These are phyloP conservation scores for Tephrocybe sp. DNA, from an alignment of 768 basidiomycete species.

Conservation along the genomic window DNA sequence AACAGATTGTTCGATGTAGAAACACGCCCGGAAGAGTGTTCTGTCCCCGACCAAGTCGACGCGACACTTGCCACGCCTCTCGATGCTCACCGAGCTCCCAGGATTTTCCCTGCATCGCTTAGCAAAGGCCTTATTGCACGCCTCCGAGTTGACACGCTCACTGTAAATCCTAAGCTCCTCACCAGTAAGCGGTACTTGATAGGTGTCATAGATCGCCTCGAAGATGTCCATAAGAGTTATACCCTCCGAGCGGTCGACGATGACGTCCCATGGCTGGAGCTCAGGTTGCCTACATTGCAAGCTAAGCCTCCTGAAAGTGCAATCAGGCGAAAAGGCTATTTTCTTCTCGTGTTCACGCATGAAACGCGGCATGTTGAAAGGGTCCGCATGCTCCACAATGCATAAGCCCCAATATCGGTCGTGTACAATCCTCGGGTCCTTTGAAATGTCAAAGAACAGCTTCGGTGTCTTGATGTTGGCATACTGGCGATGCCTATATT, in stretches of 20 bases:
- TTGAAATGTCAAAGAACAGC: slow-evolving; percentile 11
- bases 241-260: slow-evolving; percentile 40
- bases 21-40: slow-evolving; percentile 54
- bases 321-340: slow-evolving; percentile 15
- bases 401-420: slow-evolving; percentile 5
- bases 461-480: slow-evolving; percentile 5
- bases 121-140: slow-evolving; percentile 42
- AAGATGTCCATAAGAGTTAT: slow-evolving; percentile 61
- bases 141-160: slow-evolving; percentile 27
- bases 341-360: slow-evolving; percentile 39
- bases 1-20: slow-evolving; percentile 24
- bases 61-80: slow-evolving; percentile 50
- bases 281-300: slow-evolving; percentile 43
- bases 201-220: slow-evolving; percentile 52
- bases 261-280: slow-evolving; percentile 38
- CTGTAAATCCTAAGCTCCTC: slow-evolving; percentile 35
- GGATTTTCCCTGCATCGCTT: slow-evolving; percentile 46
- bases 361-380: slow-evolving; percentile 18
- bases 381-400: not conserved
- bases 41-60: slow-evolving; percentile 55
- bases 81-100: slow-evolving; percentile 39
- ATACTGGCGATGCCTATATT: slow-evolving; percentile 2
- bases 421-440: not conserved
- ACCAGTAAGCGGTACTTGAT: slow-evolving; percentile 41
- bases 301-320: slow-evolving; percentile 31